These are phyloP conservation scores for Angophora floribunda DNA, from an alignment of 345 rosid species.

Conservation along the genomic window DNA sequence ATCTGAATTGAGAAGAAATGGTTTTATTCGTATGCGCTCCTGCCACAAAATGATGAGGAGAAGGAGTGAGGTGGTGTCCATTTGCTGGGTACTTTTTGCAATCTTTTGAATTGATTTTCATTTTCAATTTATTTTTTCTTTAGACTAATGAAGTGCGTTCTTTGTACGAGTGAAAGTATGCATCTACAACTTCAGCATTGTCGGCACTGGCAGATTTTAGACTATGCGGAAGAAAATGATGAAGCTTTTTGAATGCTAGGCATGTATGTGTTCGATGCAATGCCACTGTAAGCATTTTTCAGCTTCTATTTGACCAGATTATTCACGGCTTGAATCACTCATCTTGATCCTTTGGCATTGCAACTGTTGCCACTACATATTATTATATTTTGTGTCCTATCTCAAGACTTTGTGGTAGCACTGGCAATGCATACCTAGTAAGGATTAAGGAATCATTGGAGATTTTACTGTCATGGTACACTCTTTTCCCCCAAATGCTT, in stretches of 20 bases:
- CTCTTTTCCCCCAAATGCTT: neutral
- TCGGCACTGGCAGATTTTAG: neutral
- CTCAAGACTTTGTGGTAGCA: neutral
- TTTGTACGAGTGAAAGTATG: neutral
- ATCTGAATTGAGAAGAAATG: neutral
- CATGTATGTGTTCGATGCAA: neutral
- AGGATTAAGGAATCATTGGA: neutral
- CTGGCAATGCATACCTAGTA: neutral
- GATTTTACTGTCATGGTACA: neutral
- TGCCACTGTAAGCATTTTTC: neutral
- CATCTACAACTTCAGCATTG: neutral
- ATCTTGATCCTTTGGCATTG: neutral
- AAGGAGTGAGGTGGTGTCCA: neutral
- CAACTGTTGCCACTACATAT: neutral
- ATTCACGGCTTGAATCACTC: neutral
- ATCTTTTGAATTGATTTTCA: neutral
- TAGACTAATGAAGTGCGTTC: neutral
- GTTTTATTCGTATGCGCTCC: neutral
- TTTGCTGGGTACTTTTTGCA: neutral
- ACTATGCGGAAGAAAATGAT: neutral
- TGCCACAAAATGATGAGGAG: neutral
- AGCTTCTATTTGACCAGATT: neutral
- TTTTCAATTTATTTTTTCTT: neutral
- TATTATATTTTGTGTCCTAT: neutral
- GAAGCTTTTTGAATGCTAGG: neutral